A percentile compares a stretch with the other conserved stretches of the same genome.
phyloP scores from a whole-genome alignment of 2,329 filamentous ascomycete genomes.

The Colletotrichum graminicola region DNA sequence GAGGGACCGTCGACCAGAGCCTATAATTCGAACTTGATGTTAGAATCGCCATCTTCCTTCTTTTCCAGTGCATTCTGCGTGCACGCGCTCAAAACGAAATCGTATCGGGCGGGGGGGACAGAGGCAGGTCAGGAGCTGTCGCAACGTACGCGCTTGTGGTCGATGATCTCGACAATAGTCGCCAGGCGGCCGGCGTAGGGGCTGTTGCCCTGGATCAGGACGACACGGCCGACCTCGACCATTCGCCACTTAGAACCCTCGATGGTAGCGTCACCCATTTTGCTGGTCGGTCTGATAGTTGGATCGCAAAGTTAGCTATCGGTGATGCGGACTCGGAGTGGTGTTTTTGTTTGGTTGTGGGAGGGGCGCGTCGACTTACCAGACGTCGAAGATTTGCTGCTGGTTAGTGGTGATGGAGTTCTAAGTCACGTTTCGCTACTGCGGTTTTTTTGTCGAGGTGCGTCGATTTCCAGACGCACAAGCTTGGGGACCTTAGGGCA shows the following conservation, averaged over 20 bases:
- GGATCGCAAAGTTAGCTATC: constrained; percentile 44
- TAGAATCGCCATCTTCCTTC: constrained; percentile 2
- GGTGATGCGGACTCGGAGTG: constrained; percentile 45
- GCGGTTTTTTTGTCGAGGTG: constrained; percentile 28
- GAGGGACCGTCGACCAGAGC: constrained; percentile 96
- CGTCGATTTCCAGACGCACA: constrained; percentile 17
- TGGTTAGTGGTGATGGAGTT: constrained; percentile 38
- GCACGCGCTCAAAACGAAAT: constrained; percentile 3
- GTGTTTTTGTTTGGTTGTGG: constrained; percentile 34
- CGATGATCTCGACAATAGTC: constrained; percentile 98
- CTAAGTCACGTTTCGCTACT: constrained; percentile 26
- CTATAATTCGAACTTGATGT: constrained; percentile 61
- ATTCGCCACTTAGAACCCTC: constrained; percentile 90
- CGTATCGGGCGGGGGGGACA: constrained; percentile 16
- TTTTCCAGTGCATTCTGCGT: background rate
- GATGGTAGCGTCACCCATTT: constrained; percentile 87
- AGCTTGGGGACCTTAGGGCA: constrained; percentile 19
- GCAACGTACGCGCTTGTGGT: constrained; percentile 98
- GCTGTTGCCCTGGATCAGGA: constrained; percentile 86
- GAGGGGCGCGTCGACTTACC: constrained; percentile 42
- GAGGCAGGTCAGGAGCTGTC: constrained; percentile 11
- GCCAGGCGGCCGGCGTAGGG: constrained; percentile 88
- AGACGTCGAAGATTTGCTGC: constrained; percentile 42
- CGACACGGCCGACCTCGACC: constrained; percentile 98
- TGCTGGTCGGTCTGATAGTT: constrained; percentile 67